Evolutionary conservation across 257 asterid species (phyloP), one percentile per base, ranked within the genome.

Genomic region (Buddleja alternifolia): DNA sequence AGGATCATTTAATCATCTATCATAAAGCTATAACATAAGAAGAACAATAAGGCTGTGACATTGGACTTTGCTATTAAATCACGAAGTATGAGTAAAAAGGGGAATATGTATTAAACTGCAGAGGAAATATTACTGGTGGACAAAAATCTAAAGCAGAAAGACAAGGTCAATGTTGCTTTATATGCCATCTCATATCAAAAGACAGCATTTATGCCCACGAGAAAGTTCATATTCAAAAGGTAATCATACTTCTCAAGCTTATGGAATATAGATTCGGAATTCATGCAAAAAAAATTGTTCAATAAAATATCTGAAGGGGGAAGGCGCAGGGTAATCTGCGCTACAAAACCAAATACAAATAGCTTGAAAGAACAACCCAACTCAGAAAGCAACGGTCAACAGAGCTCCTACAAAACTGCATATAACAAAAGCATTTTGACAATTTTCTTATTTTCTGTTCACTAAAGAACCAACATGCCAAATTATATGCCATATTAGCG

Each of bases 1-100:
- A 60, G 58, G 24, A 23, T 29, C 39, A 11, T 10, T 29, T 53
- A 23, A 50, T 46, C 14, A 8, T 40, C 8, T 40, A 42, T 12
- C 42, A 11, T 25, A 67, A 15, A 60, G 25, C 48, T 46, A 14
- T 39, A 54, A 73, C 48, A 51, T 41, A 52, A 67, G n/a, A 58
- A 40, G 29, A 57, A 25, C 48, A 47, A 45, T 29, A 15, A 24
- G 4, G 29, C 10, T 11, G 15, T 56, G 55, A 47, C 42, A 37
- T 42, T 8, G 14, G 21, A 32, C 34, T 51, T 53, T 45, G 37
- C 45, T 9, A 3, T 54, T 16, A 72, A 41, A 29, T 20, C 24
- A 46, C 17, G 20, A 45, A 62, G 7, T 42, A 63, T 46, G 59
- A 24, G 51, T n/a, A 32, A 21, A 44, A 21, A 29, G 21, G 23